phyloP scores from a whole-genome alignment of 768 basidiomycete species.

The Tulasnella sp. region DNA sequence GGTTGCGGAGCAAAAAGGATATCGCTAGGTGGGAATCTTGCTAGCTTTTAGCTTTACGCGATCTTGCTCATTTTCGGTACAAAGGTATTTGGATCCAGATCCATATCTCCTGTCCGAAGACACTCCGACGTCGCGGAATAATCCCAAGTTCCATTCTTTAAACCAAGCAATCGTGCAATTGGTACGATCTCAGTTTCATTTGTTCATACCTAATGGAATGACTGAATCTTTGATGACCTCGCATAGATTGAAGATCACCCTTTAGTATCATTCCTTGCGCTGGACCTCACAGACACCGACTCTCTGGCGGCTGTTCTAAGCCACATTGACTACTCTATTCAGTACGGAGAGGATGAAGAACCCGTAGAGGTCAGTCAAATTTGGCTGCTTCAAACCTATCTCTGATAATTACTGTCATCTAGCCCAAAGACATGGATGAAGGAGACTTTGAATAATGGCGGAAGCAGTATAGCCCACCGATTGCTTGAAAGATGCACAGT shows the following conservation, averaged over 20 bases:
- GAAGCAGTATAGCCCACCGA: too few species aligned
- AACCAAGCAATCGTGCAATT: conserved; percentile 93
- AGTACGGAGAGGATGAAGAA: conserved; percentile 98
- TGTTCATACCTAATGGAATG: background rate
- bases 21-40: conserved; percentile 52
- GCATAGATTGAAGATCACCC: conserved; percentile 94
- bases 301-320: conserved; percentile 84
- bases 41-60: background rate
- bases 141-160: conserved; percentile 82
- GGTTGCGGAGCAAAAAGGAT: conserved; percentile 59
- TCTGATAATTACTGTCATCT: conserved; percentile 12
- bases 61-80: background rate
- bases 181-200: conserved; percentile 35
- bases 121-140: conserved; percentile 32
- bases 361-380: conserved; percentile 65
- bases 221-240: background rate
- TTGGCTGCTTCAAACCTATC: background rate
- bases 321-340: conserved; percentile 97
- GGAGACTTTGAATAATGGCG: conserved; percentile 65
- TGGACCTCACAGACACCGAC: conserved; percentile 82
- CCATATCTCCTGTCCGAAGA: conserved; percentile 55
- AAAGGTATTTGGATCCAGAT: conserved; percentile 89
- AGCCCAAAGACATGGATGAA: conserved; percentile 90
- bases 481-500: too few species aligned
- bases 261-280: conserved; percentile 89